phyloP scores from a whole-genome alignment of 2,329 filamentous ascomycete species.

The Rhexocercosporidium sp. region DNA sequence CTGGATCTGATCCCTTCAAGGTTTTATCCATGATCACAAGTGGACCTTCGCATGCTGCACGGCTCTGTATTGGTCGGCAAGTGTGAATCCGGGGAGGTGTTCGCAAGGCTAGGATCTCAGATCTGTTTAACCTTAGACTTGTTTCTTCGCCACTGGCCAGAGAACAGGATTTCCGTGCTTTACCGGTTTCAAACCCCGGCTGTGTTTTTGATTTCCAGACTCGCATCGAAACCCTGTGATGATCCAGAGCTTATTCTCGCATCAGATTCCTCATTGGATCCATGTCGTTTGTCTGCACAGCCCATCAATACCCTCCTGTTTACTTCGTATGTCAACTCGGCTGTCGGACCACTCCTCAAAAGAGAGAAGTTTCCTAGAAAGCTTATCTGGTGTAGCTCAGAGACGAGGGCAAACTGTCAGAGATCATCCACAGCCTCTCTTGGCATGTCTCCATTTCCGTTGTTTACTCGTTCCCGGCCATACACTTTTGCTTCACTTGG shows the following conservation, averaged over 20 bases:
- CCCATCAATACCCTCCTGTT: neutral
- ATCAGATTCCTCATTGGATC: neutral
- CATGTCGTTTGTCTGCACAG: neutral
- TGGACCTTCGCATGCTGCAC: neutral
- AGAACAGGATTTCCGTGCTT: neutral
- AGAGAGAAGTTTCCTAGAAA: neutral
- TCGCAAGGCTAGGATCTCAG: constrained; percentile 1
- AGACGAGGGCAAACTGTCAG: constrained; percentile 2
- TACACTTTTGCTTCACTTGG: neutral
- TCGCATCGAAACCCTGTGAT: neutral
- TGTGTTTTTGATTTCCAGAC: constrained; percentile 4
- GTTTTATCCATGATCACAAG: constrained; percentile 4
- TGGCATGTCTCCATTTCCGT: constrained; percentile 6
- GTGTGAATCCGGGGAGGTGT: neutral
- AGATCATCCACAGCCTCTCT: constrained; percentile 8
- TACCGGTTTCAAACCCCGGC: neutral
- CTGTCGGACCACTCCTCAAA: neutral
- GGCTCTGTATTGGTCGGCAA: constrained; percentile 1
- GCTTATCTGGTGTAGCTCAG: neutral
- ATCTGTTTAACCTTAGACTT: neutral
- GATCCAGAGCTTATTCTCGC: constrained; percentile 2
- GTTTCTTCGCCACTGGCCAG: neutral
- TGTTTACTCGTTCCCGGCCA: neutral
- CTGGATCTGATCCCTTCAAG: neutral
- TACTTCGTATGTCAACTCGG: neutral